Percentiles rank a stretch among this genome's conserved stretches.
These are phyloP conservation scores for Panicum hallii DNA, from an alignment of 202 grass and related monocot genomes.

Conservation along the genomic window DNA sequence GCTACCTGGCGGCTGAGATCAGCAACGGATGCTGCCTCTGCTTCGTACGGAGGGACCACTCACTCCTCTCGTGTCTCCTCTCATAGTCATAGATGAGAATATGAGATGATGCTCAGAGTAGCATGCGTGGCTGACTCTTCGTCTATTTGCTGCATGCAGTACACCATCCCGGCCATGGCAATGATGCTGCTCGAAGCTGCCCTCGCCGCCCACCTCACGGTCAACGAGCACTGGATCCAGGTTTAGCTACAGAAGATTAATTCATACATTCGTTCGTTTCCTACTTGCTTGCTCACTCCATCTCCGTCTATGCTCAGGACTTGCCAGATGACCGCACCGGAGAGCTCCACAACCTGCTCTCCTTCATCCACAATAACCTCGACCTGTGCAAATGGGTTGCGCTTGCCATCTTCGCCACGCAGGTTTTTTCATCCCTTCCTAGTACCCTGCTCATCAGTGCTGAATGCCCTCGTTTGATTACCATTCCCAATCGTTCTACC, in stretches of 20 bases:
- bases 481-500: background rate
- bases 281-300: background rate
- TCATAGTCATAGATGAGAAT: too few species aligned
- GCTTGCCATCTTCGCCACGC: constrained; percentile 57
- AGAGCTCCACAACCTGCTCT: constrained; percentile 68
- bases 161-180: constrained; percentile 51
- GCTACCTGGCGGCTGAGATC: constrained; percentile 70
- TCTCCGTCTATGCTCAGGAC: constrained; percentile 49
- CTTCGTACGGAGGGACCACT: constrained; percentile 38
- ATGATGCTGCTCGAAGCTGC: constrained; percentile 70
- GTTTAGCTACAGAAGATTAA: constrained; percentile 19
- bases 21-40: constrained; percentile 82
- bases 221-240: constrained; percentile 79
- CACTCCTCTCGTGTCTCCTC: background rate
- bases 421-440: constrained; percentile 43
- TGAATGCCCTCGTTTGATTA: background rate
- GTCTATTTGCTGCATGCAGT: constrained; percentile 31
- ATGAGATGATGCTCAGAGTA: too few species aligned
- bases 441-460: too few species aligned
- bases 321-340: constrained; percentile 82
- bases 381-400: constrained; percentile 73
- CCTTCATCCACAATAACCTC: constrained; percentile 73
- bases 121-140: background rate
- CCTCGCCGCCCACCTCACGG: constrained; percentile 53
- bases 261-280: too few species aligned